A percentile compares a stretch with the other conserved stretches of the same genome.
Conservation (phyloP, 2,329 filamentous ascomycete genomes). For the Amauroascus niger region DNA sequence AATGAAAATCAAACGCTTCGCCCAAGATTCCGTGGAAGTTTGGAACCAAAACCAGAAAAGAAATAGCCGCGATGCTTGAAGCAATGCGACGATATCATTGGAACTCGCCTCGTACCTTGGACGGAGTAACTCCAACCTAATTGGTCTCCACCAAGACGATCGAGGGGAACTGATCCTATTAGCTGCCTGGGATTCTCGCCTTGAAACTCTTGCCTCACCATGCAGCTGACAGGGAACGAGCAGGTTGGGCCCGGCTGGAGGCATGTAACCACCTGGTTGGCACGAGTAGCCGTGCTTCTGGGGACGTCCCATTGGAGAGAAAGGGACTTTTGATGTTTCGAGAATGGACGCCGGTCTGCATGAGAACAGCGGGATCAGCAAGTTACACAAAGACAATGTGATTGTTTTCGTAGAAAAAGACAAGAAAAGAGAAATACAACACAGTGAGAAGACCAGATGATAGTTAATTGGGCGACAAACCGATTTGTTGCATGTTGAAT, state of each 20-base stretch:
- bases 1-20: neutral
- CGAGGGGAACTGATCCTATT: slow-evolving; percentile 8
- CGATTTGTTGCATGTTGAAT: neutral
- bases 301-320: neutral
- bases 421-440: neutral
- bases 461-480: slow-evolving; percentile 4
- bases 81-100: slow-evolving; percentile 1
- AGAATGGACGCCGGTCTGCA: neutral
- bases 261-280: slow-evolving; percentile 3
- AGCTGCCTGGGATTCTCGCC: slow-evolving; percentile 7
- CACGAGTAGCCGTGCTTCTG: neutral
- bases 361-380: neutral
- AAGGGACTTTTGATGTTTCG: neutral
- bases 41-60: neutral
- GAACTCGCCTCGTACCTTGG: slow-evolving; percentile 8
- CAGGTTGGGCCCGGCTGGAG: slow-evolving; percentile 7
- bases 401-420: neutral
- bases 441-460: neutral
- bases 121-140: neutral
- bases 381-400: slow-evolving; percentile 2
- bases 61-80: slow-evolving; percentile 6
- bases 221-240: slow-evolving; percentile 9
- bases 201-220: slow-evolving; percentile 12
- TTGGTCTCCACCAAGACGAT: slow-evolving; percentile 2
- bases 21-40: neutral